Base-by-base conservation (phyloP, 148 eudicot species). In the Silene conica region DNA sequence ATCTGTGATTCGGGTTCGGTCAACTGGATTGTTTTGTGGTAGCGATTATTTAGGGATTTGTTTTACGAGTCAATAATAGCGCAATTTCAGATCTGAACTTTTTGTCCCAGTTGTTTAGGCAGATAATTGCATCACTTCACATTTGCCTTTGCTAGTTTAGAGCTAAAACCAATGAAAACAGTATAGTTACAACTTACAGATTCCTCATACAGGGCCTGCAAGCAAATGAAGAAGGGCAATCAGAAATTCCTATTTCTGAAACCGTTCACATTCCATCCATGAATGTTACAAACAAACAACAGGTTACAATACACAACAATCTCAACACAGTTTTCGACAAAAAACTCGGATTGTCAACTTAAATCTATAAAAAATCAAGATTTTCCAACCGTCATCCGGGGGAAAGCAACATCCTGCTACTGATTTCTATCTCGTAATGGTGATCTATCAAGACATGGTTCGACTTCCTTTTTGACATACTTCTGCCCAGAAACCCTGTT, bases 371-470 rank as follows among this genome's bases (percentile, higher is more conserved):
- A 69, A 48, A 13, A 52, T 55, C n/a, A 10, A 54, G 38, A 61
- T 25, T 9, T 63, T 26, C 28, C 55, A 3, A n/a, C 12, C 15
- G 7, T 57, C 46, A 28, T 62, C n/a, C 67, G 20, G 34, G 34
- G n/a, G 5, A 15, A 5, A 25, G 31, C 19, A 0, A 71, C 52
- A 31, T 61, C 21, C 69, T 23, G 52, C 86, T 78, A 78, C 52
- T 78, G 76, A 75, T 86, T 88, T 68, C 83, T 81, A 62, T 79
- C 84, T 70, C 43, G 71, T 70, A 88, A 67, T 67, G 89, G 92
- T 68, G 79, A 75, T 77, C 89, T 80, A 76, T 77, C 84, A 72
- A 70, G 31, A 52, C 31, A 68, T 68, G 73, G 74, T 61, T 72
- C 79, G 54, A 78, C 69, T 69, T 72, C 82, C 76, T 84, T 82